Conservation (phyloP, 768 basidiomycete species). For the Naganishia antarctica region DNA sequence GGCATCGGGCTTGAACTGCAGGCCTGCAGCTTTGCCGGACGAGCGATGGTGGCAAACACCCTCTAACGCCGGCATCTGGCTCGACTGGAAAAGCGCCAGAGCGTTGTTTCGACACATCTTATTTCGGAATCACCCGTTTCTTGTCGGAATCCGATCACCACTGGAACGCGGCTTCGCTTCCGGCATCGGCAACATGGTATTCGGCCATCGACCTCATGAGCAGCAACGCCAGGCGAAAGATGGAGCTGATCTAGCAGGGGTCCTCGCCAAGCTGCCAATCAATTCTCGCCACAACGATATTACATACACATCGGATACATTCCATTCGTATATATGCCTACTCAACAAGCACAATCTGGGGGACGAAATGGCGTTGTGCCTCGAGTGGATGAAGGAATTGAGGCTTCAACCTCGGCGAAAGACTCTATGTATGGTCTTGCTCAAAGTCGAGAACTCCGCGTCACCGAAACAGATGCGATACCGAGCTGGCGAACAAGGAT, state of each 20-base stretch:
- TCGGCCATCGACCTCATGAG: background rate
- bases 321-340: constrained; percentile 15
- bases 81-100: constrained; percentile 13
- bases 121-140: constrained; percentile 12
- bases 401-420: constrained; percentile 13
- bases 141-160: background rate
- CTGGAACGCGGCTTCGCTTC: constrained; percentile 1
- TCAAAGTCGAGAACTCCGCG: constrained; percentile 3
- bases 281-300: constrained; percentile 17
- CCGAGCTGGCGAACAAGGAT: background rate
- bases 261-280: background rate
- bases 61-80: constrained; percentile 1
- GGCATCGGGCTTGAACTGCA: background rate
- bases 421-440: constrained; percentile 1
- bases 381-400: background rate
- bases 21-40: background rate
- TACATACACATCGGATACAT: background rate
- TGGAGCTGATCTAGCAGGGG: background rate
- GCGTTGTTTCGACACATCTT: constrained; percentile 10
- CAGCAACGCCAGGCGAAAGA: background rate
- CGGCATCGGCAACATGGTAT: constrained; percentile 3
- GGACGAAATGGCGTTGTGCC: constrained; percentile 18
- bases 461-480: constrained; percentile 5
- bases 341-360: constrained; percentile 11
- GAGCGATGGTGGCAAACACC: constrained; percentile 14